phyloP scores from a whole-genome alignment of 1,284 basidiomycete species.

The Pseudozyma tsukubaensis region DNA sequence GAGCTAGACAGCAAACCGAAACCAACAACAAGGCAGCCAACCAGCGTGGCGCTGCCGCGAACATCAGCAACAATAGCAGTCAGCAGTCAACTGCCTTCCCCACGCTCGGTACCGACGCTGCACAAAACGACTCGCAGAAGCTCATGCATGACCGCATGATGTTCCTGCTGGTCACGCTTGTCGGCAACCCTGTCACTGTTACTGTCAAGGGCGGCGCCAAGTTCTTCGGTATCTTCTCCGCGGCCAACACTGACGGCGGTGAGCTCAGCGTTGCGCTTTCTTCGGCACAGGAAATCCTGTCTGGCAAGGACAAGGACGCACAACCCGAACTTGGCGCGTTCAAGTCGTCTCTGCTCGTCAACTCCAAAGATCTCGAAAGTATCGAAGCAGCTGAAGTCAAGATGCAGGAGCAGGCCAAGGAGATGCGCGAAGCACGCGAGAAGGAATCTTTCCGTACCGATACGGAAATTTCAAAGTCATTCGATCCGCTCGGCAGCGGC shows the following conservation, averaged over 20 bases:
- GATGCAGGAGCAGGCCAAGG: conserved; percentile 53
- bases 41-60: conserved; percentile 17
- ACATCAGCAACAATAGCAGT: conserved; percentile 11
- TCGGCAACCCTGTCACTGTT: conserved; percentile 60
- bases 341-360: conserved; percentile 50
- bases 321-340: conserved; percentile 46
- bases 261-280: conserved; percentile 58
- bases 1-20: conserved; percentile 3
- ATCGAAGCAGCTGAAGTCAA: conserved; percentile 52
- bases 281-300: conserved; percentile 53
- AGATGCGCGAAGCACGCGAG: conserved; percentile 45
- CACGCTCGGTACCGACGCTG: conserved; percentile 19
- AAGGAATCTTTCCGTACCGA: conserved; percentile 62
- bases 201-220: conserved; percentile 51
- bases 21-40: conserved; percentile 22
- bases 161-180: conserved; percentile 55
- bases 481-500: conserved; percentile 52
- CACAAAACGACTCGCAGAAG: conserved; percentile 38
- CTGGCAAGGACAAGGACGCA: conserved; percentile 23
- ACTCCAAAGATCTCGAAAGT: conserved; percentile 54
- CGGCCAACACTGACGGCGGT: conserved; percentile 49
- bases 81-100: conserved; percentile 31
- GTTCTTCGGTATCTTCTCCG: conserved; percentile 63
- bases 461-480: conserved; percentile 58
- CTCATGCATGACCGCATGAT: conserved; percentile 54